Percentiles rank a stretch among this genome's conserved stretches.
These are phyloP conservation scores for Tricholoma sp. DNA, from an alignment of 768 basidiomycete species.

Conservation along the genomic window DNA sequence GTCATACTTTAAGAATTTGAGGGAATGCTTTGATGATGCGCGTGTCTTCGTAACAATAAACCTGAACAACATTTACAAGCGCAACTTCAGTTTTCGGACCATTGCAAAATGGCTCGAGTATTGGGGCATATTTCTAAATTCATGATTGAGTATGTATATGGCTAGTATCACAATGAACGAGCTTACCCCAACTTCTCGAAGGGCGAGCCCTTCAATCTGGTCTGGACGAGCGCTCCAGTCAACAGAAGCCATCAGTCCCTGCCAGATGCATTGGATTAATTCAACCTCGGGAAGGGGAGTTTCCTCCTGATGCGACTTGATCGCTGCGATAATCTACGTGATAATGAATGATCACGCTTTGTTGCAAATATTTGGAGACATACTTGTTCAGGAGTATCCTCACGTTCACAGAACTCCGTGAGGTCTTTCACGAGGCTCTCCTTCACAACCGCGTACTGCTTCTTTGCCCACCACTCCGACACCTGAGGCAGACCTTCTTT, in stretches of 20 bases:
- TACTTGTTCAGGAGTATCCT: constrained; percentile 67
- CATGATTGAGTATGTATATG: neutral
- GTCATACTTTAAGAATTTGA: constrained; percentile 78
- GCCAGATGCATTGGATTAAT: constrained; percentile 86
- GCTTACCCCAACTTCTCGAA: constrained; percentile 83
- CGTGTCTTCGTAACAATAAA: constrained; percentile 95
- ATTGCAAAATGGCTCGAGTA: constrained; percentile 87
- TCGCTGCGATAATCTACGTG: constrained; percentile 64
- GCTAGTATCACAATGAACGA: neutral
- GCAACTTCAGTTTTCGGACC: constrained; percentile 88
- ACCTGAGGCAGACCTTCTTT: constrained; percentile 71
- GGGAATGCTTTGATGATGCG: constrained; percentile 93
- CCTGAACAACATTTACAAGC: constrained; percentile 92
- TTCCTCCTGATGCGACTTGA: constrained; percentile 71
- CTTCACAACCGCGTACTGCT: constrained; percentile 77
- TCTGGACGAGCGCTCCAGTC: constrained; percentile 90
- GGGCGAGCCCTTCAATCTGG: constrained; percentile 85
- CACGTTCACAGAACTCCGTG: constrained; percentile 63
- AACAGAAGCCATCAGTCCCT: constrained; percentile 79
- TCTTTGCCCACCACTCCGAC: constrained; percentile 93
- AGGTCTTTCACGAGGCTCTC: constrained; percentile 68
- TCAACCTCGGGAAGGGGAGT: constrained; percentile 82
- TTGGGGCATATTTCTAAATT: constrained; percentile 71
- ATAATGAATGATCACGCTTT: constrained; percentile 7
- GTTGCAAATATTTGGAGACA: constrained; percentile 16